phyloP scores from a whole-genome alignment of 176 grass and related monocot species.

The Lolium rigidum region DNA sequence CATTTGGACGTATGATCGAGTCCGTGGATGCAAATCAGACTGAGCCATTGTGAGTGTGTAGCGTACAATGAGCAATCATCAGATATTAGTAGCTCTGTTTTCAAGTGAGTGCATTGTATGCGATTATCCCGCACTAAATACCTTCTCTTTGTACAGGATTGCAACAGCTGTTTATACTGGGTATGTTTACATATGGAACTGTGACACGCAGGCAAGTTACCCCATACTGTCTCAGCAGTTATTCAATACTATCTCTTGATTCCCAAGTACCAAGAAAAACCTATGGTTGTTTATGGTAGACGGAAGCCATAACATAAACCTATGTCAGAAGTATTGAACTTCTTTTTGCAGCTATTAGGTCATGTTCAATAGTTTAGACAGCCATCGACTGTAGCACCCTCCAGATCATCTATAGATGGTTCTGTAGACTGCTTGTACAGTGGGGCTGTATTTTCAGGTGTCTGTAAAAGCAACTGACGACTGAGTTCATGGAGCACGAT shows the following conservation, averaged over 20 bases:
- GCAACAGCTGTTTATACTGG: accelerated
- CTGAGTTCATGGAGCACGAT: too few species aligned
- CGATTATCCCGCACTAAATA: background rate
- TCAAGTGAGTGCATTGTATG: background rate
- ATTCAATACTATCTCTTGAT: background rate
- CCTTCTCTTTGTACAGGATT: background rate
- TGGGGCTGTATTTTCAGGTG: too few species aligned
- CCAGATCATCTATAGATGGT: too few species aligned
- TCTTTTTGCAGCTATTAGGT: too few species aligned
- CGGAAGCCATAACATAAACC: background rate
- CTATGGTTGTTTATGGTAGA: background rate
- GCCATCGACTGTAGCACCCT: too few species aligned
- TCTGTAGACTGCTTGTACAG: too few species aligned
- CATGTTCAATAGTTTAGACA: too few species aligned
- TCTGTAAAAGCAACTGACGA: too few species aligned
- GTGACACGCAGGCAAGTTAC: background rate
- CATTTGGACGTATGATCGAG: background rate
- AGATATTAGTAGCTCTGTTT: background rate
- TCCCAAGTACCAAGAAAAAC: background rate
- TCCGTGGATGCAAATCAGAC: background rate
- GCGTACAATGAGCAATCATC: background rate
- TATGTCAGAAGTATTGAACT: too few species aligned
- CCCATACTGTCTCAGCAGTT: background rate
- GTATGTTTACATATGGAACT: background rate
- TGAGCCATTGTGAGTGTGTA: background rate